Conservation (phyloP, 2,329 filamentous ascomycete species). For the Epichloe coenophiala region DNA sequence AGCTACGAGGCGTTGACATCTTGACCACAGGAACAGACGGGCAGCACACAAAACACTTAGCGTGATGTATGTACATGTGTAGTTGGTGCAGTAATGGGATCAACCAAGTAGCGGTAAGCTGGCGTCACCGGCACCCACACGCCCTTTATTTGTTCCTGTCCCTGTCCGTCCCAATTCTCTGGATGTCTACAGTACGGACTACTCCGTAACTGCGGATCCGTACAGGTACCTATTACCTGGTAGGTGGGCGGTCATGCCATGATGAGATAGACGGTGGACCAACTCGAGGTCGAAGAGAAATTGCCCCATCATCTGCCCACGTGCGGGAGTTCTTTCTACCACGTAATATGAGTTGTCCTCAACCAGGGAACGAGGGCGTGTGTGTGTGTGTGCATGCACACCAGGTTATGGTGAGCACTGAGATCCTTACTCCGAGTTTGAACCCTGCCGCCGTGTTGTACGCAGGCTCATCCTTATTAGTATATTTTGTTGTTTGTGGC, state of each 20-base stretch:
- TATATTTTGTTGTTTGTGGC: no score
- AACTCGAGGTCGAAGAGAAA: neutral
- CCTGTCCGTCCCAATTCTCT: neutral
- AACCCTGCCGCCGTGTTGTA: neutral
- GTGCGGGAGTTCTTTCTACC: no score
- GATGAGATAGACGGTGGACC: neutral
- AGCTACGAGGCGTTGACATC: neutral
- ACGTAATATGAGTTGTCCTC: neutral
- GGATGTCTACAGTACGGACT: neutral
- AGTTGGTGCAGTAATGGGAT: neutral
- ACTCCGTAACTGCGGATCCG: no score
- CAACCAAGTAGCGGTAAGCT: slow-evolving; percentile 2
- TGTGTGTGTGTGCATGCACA: neutral
- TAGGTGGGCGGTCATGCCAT: neutral
- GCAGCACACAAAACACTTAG: no score
- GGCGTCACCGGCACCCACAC: neutral
- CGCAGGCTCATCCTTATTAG: neutral
- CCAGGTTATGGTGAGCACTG: neutral
- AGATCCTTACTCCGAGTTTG: slow-evolving; percentile 2
- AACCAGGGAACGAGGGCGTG: neutral
- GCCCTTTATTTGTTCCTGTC: neutral
- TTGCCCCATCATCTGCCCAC: no score
- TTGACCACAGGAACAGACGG: neutral
- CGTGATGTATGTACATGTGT: no score
- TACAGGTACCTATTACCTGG: neutral